These are phyloP conservation scores for Penicillium canescens DNA, from an alignment of 495 filamentous ascomycete genomes.

Conservation along the genomic window DNA sequence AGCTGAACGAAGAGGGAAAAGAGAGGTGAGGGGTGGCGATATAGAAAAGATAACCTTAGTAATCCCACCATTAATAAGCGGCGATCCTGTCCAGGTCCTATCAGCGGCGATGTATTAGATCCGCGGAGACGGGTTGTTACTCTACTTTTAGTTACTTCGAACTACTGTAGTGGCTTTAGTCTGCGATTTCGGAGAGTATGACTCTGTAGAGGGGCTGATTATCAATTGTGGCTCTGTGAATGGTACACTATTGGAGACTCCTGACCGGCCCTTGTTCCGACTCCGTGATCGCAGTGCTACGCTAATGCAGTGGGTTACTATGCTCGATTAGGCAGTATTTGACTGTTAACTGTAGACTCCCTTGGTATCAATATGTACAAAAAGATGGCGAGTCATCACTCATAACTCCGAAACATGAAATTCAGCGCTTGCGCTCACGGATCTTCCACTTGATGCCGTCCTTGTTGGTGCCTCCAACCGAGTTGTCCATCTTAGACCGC, in stretches of 20 bases:
- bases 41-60: conserved; percentile 31
- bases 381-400: conserved; percentile 26
- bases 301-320: no score
- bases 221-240: neutral
- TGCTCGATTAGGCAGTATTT: no score
- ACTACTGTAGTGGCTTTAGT: neutral
- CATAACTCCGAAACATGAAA: conserved; percentile 14
- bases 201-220: conserved; percentile 26
- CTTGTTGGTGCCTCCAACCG: conserved; percentile 77
- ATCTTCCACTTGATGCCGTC: conserved; percentile 81
- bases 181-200: neutral
- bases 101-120: neutral
- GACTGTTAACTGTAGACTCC: no score
- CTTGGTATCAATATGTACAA: conserved; percentile 14
- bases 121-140: neutral
- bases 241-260: neutral
- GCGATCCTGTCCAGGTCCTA: neutral
- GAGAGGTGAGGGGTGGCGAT: conserved; percentile 28
- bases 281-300: neutral
- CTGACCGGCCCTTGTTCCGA: neutral
- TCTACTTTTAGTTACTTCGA: neutral
- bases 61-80: conserved; percentile 19
- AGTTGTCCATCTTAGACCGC: conserved; percentile 78
- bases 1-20: neutral
- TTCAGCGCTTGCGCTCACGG: conserved; percentile 74